Base-by-base conservation (phyloP, 352 stramenopile genomes). In the Phytophthora europaea region DNA sequence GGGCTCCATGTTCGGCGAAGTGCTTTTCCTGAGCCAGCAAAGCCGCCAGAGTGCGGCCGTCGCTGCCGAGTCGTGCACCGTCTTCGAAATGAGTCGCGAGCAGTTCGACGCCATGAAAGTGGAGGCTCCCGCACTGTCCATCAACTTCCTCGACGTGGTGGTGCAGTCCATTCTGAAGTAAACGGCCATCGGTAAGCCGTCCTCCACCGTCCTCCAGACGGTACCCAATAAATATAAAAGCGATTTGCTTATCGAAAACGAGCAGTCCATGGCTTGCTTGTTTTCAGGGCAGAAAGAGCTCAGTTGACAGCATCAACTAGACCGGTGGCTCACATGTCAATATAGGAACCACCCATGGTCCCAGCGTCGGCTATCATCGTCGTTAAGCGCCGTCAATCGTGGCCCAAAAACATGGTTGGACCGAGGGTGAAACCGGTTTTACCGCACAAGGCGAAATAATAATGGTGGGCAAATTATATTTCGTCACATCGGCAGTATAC, bases 1-100 rank as follows among this genome's bases (percentile, higher is more conserved):
- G 0, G 86, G 84, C 2, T 83, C 84, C 26, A 91, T 95, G 82
- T 95, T 95, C 70, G 88, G 88, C 47, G 87, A 95, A 53, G 85
- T 93, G 3, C 87, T 93, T 60, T 95, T 95, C 62, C 91, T 95
- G 40, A 82, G 85, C 34, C 64, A 74, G 18, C 88, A 95, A 61
- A 70, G 65, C 20, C 83, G 87, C 10, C 77, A 87, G 48, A 86
- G 89, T 47, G 70, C 63, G 22, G 87, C 83, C 15, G 65, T 62
- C 0, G 78, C 87, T 2, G 74, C 76, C 16, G 76, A 84, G 56
- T 57, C 68, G 0, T 88, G 78, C 71, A 79, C 86, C 8, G 84
- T 94, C 4, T 94, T 88, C 61, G 73, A 85, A 52, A 82, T 94
- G 72, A 83, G 72, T 20, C 87, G 83, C 23, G 74, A 67, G 5